Conservation (phyloP, 495 filamentous ascomycete genomes). For the Aspergillus sparsus region DNA sequence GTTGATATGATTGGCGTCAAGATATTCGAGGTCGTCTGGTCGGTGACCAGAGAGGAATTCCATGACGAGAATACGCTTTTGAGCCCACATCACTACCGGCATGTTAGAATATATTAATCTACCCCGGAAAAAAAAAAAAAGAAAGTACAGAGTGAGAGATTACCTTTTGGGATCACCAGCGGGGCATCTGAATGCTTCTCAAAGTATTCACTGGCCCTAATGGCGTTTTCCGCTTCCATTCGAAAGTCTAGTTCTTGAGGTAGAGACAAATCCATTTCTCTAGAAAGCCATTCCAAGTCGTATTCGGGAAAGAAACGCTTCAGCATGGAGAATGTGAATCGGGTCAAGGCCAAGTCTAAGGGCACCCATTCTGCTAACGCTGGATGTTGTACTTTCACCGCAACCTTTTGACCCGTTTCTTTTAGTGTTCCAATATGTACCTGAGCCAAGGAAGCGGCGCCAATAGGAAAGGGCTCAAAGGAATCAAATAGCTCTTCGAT, state of each 20-base stretch:
- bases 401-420: constrained; percentile 85
- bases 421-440: constrained; percentile 88
- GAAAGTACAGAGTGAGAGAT: neutral
- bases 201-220: constrained; percentile 76
- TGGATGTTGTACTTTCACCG: constrained; percentile 97
- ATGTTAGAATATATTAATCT: constrained; percentile 20
- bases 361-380: constrained; percentile 87
- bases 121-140: neutral
- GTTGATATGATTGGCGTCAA: constrained; percentile 84
- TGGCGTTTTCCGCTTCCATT: constrained; percentile 84
- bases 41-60: constrained; percentile 85
- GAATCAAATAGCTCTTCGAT: constrained; percentile 80
- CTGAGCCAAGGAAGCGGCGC: constrained; percentile 92
- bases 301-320: constrained; percentile 97
- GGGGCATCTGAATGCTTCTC: constrained; percentile 65
- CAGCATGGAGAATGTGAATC: constrained; percentile 84
- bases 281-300: constrained; percentile 91
- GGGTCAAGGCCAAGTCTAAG: constrained; percentile 82
- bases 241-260: constrained; percentile 91
- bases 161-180: constrained; percentile 78
- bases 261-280: constrained; percentile 87
- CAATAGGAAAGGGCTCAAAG: constrained; percentile 78
- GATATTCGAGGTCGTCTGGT: constrained; percentile 83
- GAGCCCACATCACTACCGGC: constrained; percentile 83
- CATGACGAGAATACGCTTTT: constrained; percentile 91